A percentile compares a stretch with the other conserved stretches of the same genome.
phyloP scores from a whole-genome alignment of 176 grass and related monocot species.

The Triticum timopheevii region DNA sequence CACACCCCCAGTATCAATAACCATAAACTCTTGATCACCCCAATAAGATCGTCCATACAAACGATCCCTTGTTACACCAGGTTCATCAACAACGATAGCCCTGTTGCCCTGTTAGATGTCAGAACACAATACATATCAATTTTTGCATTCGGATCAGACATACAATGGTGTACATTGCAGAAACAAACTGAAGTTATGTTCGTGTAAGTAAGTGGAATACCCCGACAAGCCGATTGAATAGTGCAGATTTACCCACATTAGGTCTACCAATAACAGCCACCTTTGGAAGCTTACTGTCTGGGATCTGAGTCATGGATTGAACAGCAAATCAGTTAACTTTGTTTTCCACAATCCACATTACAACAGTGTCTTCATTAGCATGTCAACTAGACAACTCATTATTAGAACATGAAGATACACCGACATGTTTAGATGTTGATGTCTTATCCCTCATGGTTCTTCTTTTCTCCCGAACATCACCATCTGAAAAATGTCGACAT shows the following conservation, averaged over 20 bases:
- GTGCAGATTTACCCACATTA: constrained; percentile 95
- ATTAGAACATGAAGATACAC: constrained; percentile 25
- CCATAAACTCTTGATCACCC: constrained; percentile 83
- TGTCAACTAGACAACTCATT: background rate
- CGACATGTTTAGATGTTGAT: constrained; percentile 64
- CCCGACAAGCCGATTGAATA: constrained; percentile 94
- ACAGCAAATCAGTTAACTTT: background rate
- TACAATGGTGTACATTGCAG: background rate
- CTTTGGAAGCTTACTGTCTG: constrained; percentile 78
- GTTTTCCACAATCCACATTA: background rate
- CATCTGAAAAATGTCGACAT: constrained; percentile 53
- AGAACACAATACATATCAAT: background rate
- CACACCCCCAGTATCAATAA: constrained; percentile 87
- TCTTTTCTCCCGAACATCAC: constrained; percentile 58
- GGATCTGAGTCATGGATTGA: constrained; percentile 51
- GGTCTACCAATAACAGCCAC: constrained; percentile 87
- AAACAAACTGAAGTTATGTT: background rate
- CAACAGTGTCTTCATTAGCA: background rate
- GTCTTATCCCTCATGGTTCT: constrained; percentile 48
- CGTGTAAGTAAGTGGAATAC: constrained; percentile 34
- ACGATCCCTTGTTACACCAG: constrained; percentile 89
- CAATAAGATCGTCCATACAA: constrained; percentile 81
- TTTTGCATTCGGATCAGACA: constrained; percentile 5
- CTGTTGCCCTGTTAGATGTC: constrained; percentile 50
- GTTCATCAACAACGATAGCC: constrained; percentile 96